Evolutionary conservation across 2,329 filamentous ascomycete species (phyloP).

Genomic region (Clonostachys solani): DNA sequence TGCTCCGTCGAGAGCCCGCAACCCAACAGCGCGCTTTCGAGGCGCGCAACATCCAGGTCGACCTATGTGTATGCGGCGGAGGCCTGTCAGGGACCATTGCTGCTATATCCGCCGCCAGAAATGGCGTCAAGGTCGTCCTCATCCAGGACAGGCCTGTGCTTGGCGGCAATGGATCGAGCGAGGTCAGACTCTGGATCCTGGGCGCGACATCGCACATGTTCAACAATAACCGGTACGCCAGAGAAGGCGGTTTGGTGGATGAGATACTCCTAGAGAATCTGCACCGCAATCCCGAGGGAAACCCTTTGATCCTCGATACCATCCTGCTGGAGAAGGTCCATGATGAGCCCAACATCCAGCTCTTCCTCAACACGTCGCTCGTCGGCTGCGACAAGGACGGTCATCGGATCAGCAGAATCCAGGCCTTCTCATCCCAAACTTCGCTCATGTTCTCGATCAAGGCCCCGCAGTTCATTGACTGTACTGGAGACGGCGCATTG

Average conservation of each 20-base stretch:
- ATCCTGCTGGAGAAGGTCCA: slow-evolving; percentile 15
- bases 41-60: slow-evolving; percentile 7
- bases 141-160: slow-evolving; percentile 14
- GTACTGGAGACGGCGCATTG: slow-evolving; percentile 13
- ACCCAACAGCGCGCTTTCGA: slow-evolving; percentile 9
- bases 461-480: slow-evolving; percentile 17
- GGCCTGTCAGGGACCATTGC: slow-evolving; percentile 13
- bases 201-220: slow-evolving; percentile 18
- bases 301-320: slow-evolving; percentile 14
- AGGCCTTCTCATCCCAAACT: slow-evolving; percentile 14
- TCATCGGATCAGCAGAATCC: slow-evolving; percentile 10
- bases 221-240: slow-evolving; percentile 16
- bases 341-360: slow-evolving; percentile 12
- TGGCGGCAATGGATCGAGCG: slow-evolving; percentile 14
- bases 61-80: slow-evolving; percentile 20
- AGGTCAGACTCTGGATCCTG: slow-evolving; percentile 15
- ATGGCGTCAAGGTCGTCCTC: slow-evolving; percentile 10
- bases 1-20: slow-evolving; percentile 10
- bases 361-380: slow-evolving; percentile 14
- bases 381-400: slow-evolving; percentile 12
- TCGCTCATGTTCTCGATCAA: slow-evolving; percentile 16
- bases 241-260: slow-evolving; percentile 15
- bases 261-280: slow-evolving; percentile 16
- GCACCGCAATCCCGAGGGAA: slow-evolving; percentile 15
- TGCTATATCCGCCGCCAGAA: slow-evolving; percentile 12